phyloP scores from a whole-genome alignment of 352 stramenopile species.

The Achlya hypogyna region DNA sequence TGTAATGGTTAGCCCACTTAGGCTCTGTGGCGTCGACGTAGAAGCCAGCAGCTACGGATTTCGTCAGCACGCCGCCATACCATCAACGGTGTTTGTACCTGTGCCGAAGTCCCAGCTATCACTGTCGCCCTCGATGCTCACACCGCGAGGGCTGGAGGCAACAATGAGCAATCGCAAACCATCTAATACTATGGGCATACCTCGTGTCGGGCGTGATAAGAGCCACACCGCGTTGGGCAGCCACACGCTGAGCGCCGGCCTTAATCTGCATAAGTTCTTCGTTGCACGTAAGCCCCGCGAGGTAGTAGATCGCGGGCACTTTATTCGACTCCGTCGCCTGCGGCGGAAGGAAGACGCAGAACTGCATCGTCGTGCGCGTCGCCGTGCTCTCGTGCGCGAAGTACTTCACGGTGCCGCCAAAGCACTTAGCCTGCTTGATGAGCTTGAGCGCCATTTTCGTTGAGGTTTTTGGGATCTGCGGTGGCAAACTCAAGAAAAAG shows the following conservation, averaged over 20 bases:
- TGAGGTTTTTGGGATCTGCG: background rate
- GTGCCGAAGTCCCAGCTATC: slow-evolving; percentile 96
- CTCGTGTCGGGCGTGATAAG: slow-evolving; percentile 94
- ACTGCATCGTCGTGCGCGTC: slow-evolving; percentile 86
- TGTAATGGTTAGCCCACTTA: slow-evolving; percentile 90
- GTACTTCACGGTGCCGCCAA: slow-evolving; percentile 73
- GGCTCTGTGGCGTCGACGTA: slow-evolving; percentile 95
- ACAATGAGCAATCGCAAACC: background rate
- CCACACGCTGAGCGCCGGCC: slow-evolving; percentile 84
- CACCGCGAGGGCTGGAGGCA: slow-evolving; percentile 74
- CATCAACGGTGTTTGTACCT: slow-evolving; percentile 27
- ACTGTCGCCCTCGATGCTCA: slow-evolving; percentile 88
- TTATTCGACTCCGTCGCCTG: slow-evolving; percentile 48
- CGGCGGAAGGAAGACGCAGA: slow-evolving; percentile 83
- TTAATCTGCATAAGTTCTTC: slow-evolving; percentile 95
- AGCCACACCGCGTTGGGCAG: slow-evolving; percentile 86
- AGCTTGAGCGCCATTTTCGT: slow-evolving; percentile 28
- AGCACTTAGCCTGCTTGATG: slow-evolving; percentile 66
- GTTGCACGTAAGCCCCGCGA: slow-evolving; percentile 95
- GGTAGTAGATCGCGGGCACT: slow-evolving; percentile 90
- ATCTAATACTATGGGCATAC: background rate
- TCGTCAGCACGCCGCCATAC: background rate
- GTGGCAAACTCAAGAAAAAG: too few relatives aligned
- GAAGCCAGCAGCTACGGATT: slow-evolving; percentile 78
- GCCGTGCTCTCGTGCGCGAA: slow-evolving; percentile 71